Conservation (phyloP, 2,329 filamentous ascomycete species). For the Aspergillus felis region DNA sequence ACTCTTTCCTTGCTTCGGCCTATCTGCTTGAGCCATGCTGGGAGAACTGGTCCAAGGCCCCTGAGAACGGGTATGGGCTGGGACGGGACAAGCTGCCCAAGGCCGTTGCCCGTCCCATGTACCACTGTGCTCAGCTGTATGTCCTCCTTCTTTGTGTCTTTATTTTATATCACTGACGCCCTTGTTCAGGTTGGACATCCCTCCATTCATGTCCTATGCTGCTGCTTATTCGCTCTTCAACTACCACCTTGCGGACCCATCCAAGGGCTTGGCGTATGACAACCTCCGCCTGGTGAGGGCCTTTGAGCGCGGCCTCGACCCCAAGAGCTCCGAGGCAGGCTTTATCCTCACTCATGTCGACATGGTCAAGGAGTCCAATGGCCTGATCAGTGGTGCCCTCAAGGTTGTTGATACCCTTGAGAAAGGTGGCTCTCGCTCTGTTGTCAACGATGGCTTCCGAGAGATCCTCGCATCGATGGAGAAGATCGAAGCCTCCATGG, state of each 20-base stretch:
- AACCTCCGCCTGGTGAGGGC: constrained; percentile 81
- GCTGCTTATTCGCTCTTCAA: constrained; percentile 62
- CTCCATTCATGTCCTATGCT: constrained; percentile 87
- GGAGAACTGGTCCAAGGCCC: constrained; percentile 56
- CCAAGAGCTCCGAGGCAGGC: constrained; percentile 82
- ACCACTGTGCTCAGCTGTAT: constrained; percentile 79
- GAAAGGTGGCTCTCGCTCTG: constrained; percentile 46
- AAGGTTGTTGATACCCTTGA: constrained; percentile 60
- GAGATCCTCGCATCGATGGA: constrained; percentile 61
- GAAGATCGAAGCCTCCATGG: constrained; percentile 76
- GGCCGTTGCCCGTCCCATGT: constrained; percentile 75
- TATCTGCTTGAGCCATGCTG: constrained; percentile 92
- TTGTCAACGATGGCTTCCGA: constrained; percentile 62
- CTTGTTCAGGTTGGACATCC: constrained; percentile 61
- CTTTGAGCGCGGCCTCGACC: constrained; percentile 85
- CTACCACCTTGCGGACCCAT: constrained; percentile 56
- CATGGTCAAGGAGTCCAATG: constrained; percentile 85
- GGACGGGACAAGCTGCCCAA: constrained; percentile 69
- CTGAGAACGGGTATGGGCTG: constrained; percentile 70
- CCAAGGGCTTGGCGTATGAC: constrained; percentile 51
- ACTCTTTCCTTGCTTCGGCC: constrained; percentile 83
- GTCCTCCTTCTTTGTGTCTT: constrained; percentile 34
- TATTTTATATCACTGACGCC: constrained; percentile 16
- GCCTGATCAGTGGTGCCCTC: constrained; percentile 69
- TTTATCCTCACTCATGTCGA: constrained; percentile 96